Conservation (phyloP, 2,329 filamentous ascomycete genomes). For the Colletotrichum siamense region DNA sequence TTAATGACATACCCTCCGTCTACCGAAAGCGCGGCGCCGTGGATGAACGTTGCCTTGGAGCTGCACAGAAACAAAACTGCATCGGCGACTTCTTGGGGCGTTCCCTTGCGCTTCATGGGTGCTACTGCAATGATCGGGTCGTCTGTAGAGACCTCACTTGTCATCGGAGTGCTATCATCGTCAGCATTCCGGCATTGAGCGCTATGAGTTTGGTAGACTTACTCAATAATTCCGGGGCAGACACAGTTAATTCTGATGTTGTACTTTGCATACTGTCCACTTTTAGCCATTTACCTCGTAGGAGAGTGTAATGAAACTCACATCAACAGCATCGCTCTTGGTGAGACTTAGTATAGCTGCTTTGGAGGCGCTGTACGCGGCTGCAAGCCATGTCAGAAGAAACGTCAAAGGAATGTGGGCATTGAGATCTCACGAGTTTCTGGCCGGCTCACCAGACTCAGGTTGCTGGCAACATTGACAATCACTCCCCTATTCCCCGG, state of each 20-base stretch:
- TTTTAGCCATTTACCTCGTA: not conserved
- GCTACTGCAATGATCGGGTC: slow-evolving; percentile 36
- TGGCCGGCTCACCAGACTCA: slow-evolving; percentile 46
- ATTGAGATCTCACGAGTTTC: slow-evolving; percentile 46
- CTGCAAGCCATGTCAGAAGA: no score
- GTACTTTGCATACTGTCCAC: slow-evolving; percentile 45
- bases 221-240: slow-evolving; percentile 51
- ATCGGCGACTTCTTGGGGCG: slow-evolving; percentile 51
- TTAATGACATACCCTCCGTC: slow-evolving; percentile 45
- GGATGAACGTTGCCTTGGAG: slow-evolving; percentile 50
- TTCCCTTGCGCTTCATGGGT: slow-evolving; percentile 44
- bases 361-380: slow-evolving; percentile 51
- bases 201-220: not conserved
- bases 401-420: no score
- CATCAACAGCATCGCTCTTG: slow-evolving; percentile 50
- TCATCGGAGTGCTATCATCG: slow-evolving; percentile 43
- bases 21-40: slow-evolving; percentile 46
- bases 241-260: slow-evolving; percentile 52
- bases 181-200: not conserved
- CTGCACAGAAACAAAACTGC: slow-evolving; percentile 49
- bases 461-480: slow-evolving; percentile 50
- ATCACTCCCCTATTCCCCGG: slow-evolving; percentile 44
- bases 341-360: slow-evolving; percentile 51
- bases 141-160: slow-evolving; percentile 38
- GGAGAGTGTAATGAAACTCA: no score